These are phyloP conservation scores for Drechslerella dactyloides DNA, from an alignment of 2,329 filamentous ascomycete species.

Conservation along the genomic window DNA sequence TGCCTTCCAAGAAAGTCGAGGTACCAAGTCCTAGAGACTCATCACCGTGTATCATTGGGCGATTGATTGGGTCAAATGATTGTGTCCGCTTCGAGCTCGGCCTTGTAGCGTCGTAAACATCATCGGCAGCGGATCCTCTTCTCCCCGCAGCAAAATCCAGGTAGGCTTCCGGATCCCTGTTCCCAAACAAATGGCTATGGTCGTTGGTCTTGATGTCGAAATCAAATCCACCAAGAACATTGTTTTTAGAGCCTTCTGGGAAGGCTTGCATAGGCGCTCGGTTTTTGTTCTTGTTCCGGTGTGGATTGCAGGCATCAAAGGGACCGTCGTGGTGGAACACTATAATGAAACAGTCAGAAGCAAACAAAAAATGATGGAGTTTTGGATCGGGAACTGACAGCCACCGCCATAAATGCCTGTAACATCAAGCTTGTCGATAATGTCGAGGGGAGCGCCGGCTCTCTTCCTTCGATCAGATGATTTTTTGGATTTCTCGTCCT, in stretches of 20 bases:
- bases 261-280: conserved; percentile 96
- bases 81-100: conserved; percentile 55
- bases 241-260: conserved; percentile 89
- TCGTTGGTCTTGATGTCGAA: conserved; percentile 82
- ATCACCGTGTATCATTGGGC: conserved; percentile 74
- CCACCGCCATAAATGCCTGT: conserved; percentile 94
- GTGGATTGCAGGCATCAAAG: conserved; percentile 93
- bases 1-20: conserved; percentile 92
- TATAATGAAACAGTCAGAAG: conserved; percentile 58
- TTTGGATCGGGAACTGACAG: conserved; percentile 65
- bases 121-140: conserved; percentile 54
- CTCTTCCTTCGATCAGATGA: conserved; percentile 58
- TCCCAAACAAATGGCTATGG: conserved; percentile 84
- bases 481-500: conserved; percentile 52
- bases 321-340: conserved; percentile 98
- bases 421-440: conserved; percentile 96
- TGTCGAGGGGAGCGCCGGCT: conserved; percentile 67
- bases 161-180: conserved; percentile 79
- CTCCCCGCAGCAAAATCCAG: conserved; percentile 71
- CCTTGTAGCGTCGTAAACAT: conserved; percentile 30
- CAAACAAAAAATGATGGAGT: too few species aligned
- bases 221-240: conserved; percentile 84
- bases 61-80: conserved; percentile 67
- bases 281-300: conserved; percentile 84
- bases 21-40: conserved; percentile 85